These are phyloP conservation scores for Porphyrellus cyaneotinctus DNA, from an alignment of 768 basidiomycete species.

Conservation along the genomic window DNA sequence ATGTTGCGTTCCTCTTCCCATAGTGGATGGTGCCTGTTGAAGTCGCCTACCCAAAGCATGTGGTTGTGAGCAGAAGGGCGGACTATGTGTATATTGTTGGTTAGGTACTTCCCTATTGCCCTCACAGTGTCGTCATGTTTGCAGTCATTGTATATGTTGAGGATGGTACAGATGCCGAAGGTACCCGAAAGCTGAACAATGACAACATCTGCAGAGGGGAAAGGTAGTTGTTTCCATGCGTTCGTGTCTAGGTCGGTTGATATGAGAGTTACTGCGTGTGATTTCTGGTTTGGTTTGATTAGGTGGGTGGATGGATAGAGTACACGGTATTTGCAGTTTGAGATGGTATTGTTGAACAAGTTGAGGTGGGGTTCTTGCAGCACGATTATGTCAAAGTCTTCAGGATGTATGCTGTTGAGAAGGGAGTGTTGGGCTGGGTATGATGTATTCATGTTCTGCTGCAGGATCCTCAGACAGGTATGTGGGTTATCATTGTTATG, in stretches of 20 bases:
- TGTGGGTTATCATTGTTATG: neutral
- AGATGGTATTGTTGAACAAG: neutral
- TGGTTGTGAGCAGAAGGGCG: conserved; percentile 3
- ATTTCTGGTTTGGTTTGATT: neutral
- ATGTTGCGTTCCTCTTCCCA: conserved; percentile 26
- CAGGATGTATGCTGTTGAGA: neutral
- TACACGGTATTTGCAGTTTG: neutral
- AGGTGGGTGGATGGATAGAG: neutral
- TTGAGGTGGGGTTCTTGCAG: neutral
- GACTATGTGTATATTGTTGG: neutral
- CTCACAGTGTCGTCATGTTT: neutral
- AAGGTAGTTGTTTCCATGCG: neutral
- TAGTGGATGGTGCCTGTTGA: conserved; percentile 33
- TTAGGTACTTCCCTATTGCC: neutral
- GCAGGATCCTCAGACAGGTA: neutral
- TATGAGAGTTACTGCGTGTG: neutral
- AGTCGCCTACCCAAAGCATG: conserved; percentile 23
- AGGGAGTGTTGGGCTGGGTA: neutral
- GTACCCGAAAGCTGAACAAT: no score
- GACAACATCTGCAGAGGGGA: neutral
- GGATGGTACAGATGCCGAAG: neutral
- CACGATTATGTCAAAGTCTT: neutral
- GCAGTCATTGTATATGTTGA: neutral
- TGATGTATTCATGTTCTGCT: neutral
- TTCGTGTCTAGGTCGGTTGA: neutral